A percentile compares a stretch with the other conserved stretches of the same genome.
These are phyloP conservation scores for Haplographium delicatum DNA, from an alignment of 495 filamentous ascomycete genomes.

Conservation along the genomic window DNA sequence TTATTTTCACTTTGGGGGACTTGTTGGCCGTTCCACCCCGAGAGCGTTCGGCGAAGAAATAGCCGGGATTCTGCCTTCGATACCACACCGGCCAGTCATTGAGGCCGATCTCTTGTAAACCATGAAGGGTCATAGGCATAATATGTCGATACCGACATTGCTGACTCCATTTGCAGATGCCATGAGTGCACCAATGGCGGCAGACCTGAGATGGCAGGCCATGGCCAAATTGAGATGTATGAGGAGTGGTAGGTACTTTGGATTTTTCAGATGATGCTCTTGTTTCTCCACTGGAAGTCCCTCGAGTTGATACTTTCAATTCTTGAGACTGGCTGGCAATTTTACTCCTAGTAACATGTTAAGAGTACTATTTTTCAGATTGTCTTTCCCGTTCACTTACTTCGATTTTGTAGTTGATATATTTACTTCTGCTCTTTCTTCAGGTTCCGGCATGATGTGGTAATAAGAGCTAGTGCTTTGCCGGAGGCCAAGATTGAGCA, in stretches of 20 bases:
- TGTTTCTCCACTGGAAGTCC: too few species aligned
- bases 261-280: background rate
- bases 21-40: background rate
- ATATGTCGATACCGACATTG: slow-evolving; percentile 36
- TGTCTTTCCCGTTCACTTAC: background rate
- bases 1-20: too few species aligned
- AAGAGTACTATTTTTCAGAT: background rate
- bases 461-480: slow-evolving; percentile 28
- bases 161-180: slow-evolving; percentile 38
- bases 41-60: slow-evolving; percentile 14
- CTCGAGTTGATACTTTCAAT: too few species aligned
- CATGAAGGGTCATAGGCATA: slow-evolving; percentile 34
- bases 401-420: background rate
- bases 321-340: too few species aligned
- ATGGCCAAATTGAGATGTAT: too few species aligned
- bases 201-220: slow-evolving; percentile 30
- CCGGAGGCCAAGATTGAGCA: slow-evolving; percentile 34
- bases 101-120: slow-evolving; percentile 34
- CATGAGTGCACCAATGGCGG: slow-evolving; percentile 39
- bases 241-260: background rate
- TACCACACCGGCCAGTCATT: slow-evolving; percentile 33
- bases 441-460: slow-evolving; percentile 14
- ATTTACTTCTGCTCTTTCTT: background rate
- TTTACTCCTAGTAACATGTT: too few species aligned
- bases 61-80: slow-evolving; percentile 14